Evolutionary conservation across 176 grass and related monocot genomes (phyloP), one percentile per base, ranked within the genome.

Genomic region (Musa itinerans): DNA sequence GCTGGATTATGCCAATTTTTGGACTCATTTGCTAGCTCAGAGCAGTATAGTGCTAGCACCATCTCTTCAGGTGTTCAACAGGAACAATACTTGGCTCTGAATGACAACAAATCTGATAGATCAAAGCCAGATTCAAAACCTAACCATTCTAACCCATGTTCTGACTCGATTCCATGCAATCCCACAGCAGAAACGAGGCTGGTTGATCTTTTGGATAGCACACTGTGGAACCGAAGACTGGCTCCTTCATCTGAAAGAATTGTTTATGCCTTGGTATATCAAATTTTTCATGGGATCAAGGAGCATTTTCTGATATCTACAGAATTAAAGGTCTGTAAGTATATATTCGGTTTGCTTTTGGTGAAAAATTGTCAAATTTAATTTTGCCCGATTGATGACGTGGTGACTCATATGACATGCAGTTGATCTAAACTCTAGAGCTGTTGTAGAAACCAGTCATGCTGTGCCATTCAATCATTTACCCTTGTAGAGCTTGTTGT

Each of bases 221-320:
- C 88, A 67, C 82, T 89, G 15, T 97, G 94, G 94, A 97, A 93
- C 75, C 86, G 90, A 85, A 90, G 84, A 65, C 82, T 97, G 69
- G 86, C 81, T 22, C 86, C 83, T 24, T 97, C 94, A 56, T 97
- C 90, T 25, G 94, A 97, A 79, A 84, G 90, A 50, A 84, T 93
- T 80, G 88, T 97, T 20, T 97, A 88, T 83, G 94, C 86, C 14
- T 69, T 97, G 79, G 90, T 97, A 12, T 86, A 97, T 72, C 90
- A 91, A 78, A 97, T 97, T 89, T 97, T 91, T 56, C 90, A 91
- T 69, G 90, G 94, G 68, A 97, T 97, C 78, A 97, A 89, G 74
- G 90, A 97, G 66, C 94, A 97, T 78, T 97, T 97, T 80, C 82
- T 97, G 71, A 88, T 93, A 49, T 90, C 90, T 50, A 87, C 94